Evolutionary conservation across 106 monocot genomes (phyloP).

Genomic region (Amphibolis antarctica): DNA sequence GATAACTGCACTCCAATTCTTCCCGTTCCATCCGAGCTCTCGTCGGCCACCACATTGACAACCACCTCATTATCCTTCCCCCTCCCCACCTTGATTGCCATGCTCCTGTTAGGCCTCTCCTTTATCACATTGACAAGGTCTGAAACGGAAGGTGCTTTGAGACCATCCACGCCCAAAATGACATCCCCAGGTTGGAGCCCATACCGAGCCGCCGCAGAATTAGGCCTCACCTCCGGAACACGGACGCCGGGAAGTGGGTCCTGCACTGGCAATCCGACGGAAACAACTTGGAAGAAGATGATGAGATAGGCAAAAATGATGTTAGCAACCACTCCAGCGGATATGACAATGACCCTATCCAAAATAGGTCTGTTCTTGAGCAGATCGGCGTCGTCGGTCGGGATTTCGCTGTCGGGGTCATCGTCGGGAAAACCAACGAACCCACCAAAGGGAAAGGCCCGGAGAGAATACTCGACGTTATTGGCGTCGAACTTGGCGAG

Average conservation of each 20-base stretch:
- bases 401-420: conserved; percentile 50
- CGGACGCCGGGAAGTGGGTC: conserved; percentile 48
- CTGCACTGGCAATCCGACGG: conserved; percentile 60
- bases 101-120: conserved; percentile 22
- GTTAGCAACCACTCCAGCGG: conserved; percentile 84
- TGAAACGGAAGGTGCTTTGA: conserved; percentile 28
- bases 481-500: conserved; percentile 43
- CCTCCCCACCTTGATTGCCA: conserved; percentile 33
- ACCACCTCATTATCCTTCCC: background rate
- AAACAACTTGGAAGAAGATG: conserved; percentile 53
- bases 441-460: conserved; percentile 87
- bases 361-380: conserved; percentile 64
- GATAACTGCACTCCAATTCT: conserved; percentile 82
- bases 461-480: conserved; percentile 79
- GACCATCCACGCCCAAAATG: conserved; percentile 27
- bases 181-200: conserved; percentile 68
- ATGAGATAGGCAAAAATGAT: conserved; percentile 61
- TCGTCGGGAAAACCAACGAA: conserved; percentile 88
- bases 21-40: conserved; percentile 52
- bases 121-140: conserved; percentile 67
- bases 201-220: conserved; percentile 44
- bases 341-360: conserved; percentile 78
- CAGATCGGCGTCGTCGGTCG: conserved; percentile 71
- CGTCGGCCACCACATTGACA: conserved; percentile 51
- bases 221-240: conserved; percentile 57